These are phyloP conservation scores for Pisolithus sp. DNA, from an alignment of 768 basidiomycete species.

Conservation along the genomic window DNA sequence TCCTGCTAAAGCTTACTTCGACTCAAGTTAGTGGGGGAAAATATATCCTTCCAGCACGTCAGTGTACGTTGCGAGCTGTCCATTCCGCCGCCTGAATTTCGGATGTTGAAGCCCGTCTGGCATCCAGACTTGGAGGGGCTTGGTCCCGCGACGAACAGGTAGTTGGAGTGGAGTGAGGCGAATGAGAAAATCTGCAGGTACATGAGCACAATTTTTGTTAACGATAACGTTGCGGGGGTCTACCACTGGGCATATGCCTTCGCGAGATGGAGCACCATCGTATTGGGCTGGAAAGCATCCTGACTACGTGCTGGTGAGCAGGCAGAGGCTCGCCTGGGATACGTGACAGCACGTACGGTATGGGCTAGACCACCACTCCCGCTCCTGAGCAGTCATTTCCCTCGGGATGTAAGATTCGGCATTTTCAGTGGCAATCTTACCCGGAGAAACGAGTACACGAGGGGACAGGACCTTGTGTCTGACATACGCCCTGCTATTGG, in stretches of 20 bases:
- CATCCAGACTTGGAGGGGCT: conserved; percentile 28
- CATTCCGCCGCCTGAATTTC: conserved; percentile 44
- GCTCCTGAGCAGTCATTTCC: conserved; percentile 58
- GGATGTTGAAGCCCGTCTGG: conserved; percentile 65
- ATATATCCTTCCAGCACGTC: conserved; percentile 50
- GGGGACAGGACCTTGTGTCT: conserved; percentile 58
- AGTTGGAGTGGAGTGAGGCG: conserved; percentile 49
- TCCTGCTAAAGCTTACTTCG: conserved; percentile 28
- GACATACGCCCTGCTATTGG: conserved; percentile 39
- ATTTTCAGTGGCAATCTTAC: conserved; percentile 13
- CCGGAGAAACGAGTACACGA: conserved; percentile 28
- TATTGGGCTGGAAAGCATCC: conserved; percentile 65
- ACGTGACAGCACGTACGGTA: conserved; percentile 45
- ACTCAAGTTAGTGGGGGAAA: conserved; percentile 30
- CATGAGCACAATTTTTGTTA: conserved; percentile 1
- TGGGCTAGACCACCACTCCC: conserved; percentile 66
- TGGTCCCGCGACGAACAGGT: conserved; percentile 24
- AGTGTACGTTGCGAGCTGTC: conserved; percentile 46
- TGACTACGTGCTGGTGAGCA: conserved; percentile 37
- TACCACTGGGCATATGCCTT: conserved; percentile 54
- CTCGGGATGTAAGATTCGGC: conserved; percentile 36
- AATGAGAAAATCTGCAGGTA: conserved; percentile 53
- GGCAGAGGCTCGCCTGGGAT: neutral
- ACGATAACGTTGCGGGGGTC: conserved; percentile 5
- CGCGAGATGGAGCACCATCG: conserved; percentile 48